phyloP scores from a whole-genome alignment of 2,329 filamentous ascomycete species.

The Aureobasidium sp. region DNA sequence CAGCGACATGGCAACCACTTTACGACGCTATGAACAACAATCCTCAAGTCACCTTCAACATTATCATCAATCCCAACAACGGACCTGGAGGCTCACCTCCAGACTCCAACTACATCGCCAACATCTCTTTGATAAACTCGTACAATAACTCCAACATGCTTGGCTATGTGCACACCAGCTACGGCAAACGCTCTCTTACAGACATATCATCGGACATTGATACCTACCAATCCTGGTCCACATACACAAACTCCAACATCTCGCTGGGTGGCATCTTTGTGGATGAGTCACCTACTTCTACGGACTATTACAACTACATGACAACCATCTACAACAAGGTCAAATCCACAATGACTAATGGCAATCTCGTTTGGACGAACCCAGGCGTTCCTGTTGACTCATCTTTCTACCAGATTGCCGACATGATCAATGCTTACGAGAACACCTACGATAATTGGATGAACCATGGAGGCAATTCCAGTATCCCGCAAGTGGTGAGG shows the following conservation, averaged over 20 bases:
- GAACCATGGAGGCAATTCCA: conserved; percentile 15
- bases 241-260: conserved; percentile 19
- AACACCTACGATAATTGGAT: conserved; percentile 15
- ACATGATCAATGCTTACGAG: conserved; percentile 23
- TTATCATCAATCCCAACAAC: conserved; percentile 19
- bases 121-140: conserved; percentile 21
- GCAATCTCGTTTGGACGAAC: conserved; percentile 21
- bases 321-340: conserved; percentile 16
- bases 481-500: conserved; percentile 11
- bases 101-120: conserved; percentile 22
- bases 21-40: conserved; percentile 19
- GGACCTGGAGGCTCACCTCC: conserved; percentile 20
- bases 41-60: conserved; percentile 16
- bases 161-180: conserved; percentile 27
- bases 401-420: conserved; percentile 20
- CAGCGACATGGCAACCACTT: conserved; percentile 22
- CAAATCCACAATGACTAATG: conserved; percentile 13
- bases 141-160: conserved; percentile 24
- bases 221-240: conserved; percentile 20
- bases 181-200: conserved; percentile 20
- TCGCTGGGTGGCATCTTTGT: conserved; percentile 26
- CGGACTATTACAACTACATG: conserved; percentile 20
- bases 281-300: conserved; percentile 24
- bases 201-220: conserved; percentile 20
- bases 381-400: conserved; percentile 18